Base-by-base conservation (phyloP, 2,329 filamentous ascomycete genomes). In the Pyrenophora teres region DNA sequence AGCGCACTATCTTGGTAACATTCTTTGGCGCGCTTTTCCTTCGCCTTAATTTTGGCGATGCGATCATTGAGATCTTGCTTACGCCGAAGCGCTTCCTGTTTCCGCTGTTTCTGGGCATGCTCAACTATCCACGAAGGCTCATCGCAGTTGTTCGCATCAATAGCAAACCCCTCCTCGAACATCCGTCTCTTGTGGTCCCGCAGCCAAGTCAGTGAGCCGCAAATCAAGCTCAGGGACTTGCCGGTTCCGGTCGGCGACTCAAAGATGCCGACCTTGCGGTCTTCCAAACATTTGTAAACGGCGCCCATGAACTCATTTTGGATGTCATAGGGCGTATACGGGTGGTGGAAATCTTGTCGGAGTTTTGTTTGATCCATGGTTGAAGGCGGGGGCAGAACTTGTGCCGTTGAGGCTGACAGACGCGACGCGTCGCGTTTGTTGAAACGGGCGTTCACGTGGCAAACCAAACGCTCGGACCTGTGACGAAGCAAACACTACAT, bases 221-320 rank as follows among this genome's bases (percentile, higher is more conserved):
- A 97, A 57, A 97, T 94, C 23, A 97, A 80, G 59, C 92, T 96
- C 38, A 97, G 76, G 1, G 92, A 96, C 81, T 97, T 97, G 38
- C 92, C 92, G 80, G 85, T 88, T 72, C 92, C 92, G 36, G 92
- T 97, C n/a, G 92, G 92, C 39, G 90, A 96, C 70, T 97, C 92
- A 39, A 97, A 87, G 37, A 97, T 92, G 25, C 90, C 92, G 40
- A 96, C 81, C 67, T 92, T 90, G 7, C 89, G 87, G 36, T 88
- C 73, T 61, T 95, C 86, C 21, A 96, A 83, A 54, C 91, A 90
- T 42, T 84, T 76, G 69, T 96, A 96, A 4, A 94, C 81, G 0
- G 88, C 83, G 60, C 81, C 85, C 92, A 97, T 97, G 68, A 97
- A 95, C 61, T 93, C 80, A 38, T 87, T 80, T 67, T 97, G 92